A percentile compares a stretch with the other conserved stretches of the same genome.
Evolutionary conservation across 2,329 filamentous ascomycete species (phyloP).

Genomic region (Pseudogymnoascus sp.): DNA sequence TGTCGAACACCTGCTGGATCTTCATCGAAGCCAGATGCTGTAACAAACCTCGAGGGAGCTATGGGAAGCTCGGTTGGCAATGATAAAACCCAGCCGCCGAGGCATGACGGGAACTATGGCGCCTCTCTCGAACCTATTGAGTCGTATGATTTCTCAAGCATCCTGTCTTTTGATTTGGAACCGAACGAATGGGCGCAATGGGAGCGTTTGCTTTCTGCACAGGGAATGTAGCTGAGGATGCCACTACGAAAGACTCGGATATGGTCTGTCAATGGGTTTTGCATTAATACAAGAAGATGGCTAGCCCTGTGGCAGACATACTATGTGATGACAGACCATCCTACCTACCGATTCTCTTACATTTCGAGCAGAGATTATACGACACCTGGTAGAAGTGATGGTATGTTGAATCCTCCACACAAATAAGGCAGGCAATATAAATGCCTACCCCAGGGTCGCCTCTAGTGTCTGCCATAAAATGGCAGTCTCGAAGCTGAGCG

Average conservation of each 20-base stretch:
- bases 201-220: constrained; percentile 24
- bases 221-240: constrained; percentile 10
- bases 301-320: neutral
- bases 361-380: neutral
- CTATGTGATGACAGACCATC: neutral
- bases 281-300: neutral
- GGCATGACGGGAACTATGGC: constrained; percentile 2
- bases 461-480: neutral
- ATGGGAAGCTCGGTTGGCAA: neutral
- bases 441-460: neutral
- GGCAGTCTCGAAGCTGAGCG: neutral
- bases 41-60: neutral
- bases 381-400: neutral
- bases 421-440: neutral
- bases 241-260: neutral
- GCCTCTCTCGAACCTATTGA: constrained; percentile 13
- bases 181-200: constrained; percentile 27
- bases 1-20: constrained; percentile 14
- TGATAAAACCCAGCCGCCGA: neutral
- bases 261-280: neutral
- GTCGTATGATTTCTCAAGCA: constrained; percentile 19
- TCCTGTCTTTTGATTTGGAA: constrained; percentile 25
- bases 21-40: neutral
- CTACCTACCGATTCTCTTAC: neutral
- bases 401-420: neutral